Conservation (phyloP, 306 rosid species). For the Medicago arabica region DNA sequence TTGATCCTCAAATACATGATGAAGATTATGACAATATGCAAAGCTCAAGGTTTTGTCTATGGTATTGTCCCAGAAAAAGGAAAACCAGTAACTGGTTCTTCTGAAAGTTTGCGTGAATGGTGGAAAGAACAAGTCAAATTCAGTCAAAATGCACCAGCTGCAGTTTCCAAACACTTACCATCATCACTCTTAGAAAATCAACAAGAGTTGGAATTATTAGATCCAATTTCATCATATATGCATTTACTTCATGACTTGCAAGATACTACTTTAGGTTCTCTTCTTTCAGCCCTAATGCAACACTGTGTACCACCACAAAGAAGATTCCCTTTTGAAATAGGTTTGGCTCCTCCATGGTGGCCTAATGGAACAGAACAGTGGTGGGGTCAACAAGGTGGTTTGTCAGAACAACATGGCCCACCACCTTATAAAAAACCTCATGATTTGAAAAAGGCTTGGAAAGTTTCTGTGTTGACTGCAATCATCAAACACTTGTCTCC, state of each 20-base stretch:
- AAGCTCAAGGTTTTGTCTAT: constrained; percentile 70
- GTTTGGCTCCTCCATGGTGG: constrained; percentile 84
- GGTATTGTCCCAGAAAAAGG: constrained; percentile 70
- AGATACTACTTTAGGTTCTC: constrained; percentile 70
- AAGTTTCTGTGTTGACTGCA: no score
- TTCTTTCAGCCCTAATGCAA: constrained; percentile 68
- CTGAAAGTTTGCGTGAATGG: constrained; percentile 65
- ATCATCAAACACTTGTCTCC: no score
- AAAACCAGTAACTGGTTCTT: constrained; percentile 66
- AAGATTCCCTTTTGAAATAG: constrained; percentile 62
- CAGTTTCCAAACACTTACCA: constrained; percentile 41
- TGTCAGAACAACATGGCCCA: constrained; percentile 9
- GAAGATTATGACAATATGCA: constrained; percentile 72
- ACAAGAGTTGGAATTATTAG: constrained; percentile 6
- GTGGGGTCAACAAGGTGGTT: constrained; percentile 68
- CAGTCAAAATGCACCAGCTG: constrained; percentile 46
- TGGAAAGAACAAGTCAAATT: constrained; percentile 61
- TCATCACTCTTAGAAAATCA: constrained; percentile 19
- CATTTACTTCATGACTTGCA: constrained; percentile 60
- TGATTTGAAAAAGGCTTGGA: no score
- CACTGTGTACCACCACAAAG: constrained; percentile 65
- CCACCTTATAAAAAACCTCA: no score
- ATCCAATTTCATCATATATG: constrained; percentile 44
- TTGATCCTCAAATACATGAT: constrained; percentile 67
- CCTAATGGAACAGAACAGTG: constrained; percentile 60